Conservation (phyloP, 345 rosid genomes). For the Excoecaria cochinchinensis region DNA sequence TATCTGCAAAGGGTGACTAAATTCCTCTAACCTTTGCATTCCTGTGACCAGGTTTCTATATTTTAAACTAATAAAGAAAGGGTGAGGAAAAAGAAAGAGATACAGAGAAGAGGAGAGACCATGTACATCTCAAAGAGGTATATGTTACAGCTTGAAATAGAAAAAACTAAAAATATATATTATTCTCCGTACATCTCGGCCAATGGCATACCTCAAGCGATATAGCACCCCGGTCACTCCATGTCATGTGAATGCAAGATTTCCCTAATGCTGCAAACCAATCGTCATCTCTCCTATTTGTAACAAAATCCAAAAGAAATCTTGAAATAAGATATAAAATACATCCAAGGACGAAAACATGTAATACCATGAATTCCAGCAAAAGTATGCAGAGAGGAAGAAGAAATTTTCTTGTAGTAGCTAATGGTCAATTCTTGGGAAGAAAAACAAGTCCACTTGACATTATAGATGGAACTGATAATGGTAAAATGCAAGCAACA, state of each 20-base stretch:
- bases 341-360: background rate
- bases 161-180: background rate
- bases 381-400: background rate
- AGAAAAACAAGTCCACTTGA: background rate
- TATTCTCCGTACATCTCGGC: background rate
- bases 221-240: constrained; percentile 89
- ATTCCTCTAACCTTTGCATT: background rate
- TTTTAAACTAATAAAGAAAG: background rate
- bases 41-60: background rate
- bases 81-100: background rate
- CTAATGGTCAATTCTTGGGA: background rate
- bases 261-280: constrained; percentile 93
- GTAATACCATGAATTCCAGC: background rate
- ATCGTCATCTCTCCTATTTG: constrained; percentile 82
- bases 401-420: background rate
- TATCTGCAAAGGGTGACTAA: background rate
- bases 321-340: background rate
- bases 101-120: background rate
- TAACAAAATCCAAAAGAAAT: constrained; percentile 8
- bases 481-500: background rate
- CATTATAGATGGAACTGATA: too few species aligned
- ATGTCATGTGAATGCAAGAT: constrained; percentile 88
- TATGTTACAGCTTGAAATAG: background rate
- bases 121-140: background rate
- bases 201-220: constrained; percentile 71